Percentiles rank a stretch among this genome's conserved stretches.
Conservation (phyloP, 2,329 filamentous ascomycete species). For the Colletotrichum melonis region DNA sequence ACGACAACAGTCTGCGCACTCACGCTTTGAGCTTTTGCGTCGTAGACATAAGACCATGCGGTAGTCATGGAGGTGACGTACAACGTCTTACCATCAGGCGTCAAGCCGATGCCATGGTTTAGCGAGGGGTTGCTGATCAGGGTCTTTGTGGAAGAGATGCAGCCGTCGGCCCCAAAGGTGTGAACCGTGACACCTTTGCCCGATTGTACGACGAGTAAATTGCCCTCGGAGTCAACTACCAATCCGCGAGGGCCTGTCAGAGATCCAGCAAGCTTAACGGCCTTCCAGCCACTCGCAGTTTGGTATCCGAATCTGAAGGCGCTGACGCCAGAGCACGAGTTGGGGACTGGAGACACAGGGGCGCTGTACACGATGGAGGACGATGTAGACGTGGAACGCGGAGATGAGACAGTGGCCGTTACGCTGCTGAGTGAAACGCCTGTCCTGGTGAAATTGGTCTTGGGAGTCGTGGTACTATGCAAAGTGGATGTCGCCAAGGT, state of each 20-base stretch:
- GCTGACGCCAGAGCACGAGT: constrained; percentile 48
- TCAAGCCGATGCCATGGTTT: constrained; percentile 54
- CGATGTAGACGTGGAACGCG: constrained; percentile 9
- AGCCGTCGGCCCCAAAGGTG: constrained; percentile 53
- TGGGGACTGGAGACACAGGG: constrained; percentile 45
- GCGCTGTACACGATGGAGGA: constrained; percentile 5
- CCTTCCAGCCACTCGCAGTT: constrained; percentile 49
- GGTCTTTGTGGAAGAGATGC: constrained; percentile 50
- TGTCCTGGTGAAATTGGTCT: constrained; percentile 27
- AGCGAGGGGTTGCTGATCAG: constrained; percentile 48
- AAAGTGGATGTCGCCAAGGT: constrained; percentile 27
- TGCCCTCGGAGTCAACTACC: constrained; percentile 48
- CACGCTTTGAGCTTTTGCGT: constrained; percentile 58
- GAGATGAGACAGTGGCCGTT: constrained; percentile 3
- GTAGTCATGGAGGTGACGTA: constrained; percentile 52
- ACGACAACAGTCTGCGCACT: constrained; percentile 54
- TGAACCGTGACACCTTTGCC: constrained; percentile 51
- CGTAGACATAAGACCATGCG: constrained; percentile 69
- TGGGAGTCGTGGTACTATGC: constrained; percentile 26
- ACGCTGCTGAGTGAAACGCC: constrained; percentile 15
- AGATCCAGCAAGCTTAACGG: constrained; percentile 52
- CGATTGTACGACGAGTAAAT: constrained; percentile 51
- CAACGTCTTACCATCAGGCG: constrained; percentile 51
- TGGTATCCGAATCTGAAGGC: constrained; percentile 44
- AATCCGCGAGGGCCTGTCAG: constrained; percentile 50